Base-by-base conservation (phyloP, 176 grass and related monocot genomes). In the Zizania latifolia region DNA sequence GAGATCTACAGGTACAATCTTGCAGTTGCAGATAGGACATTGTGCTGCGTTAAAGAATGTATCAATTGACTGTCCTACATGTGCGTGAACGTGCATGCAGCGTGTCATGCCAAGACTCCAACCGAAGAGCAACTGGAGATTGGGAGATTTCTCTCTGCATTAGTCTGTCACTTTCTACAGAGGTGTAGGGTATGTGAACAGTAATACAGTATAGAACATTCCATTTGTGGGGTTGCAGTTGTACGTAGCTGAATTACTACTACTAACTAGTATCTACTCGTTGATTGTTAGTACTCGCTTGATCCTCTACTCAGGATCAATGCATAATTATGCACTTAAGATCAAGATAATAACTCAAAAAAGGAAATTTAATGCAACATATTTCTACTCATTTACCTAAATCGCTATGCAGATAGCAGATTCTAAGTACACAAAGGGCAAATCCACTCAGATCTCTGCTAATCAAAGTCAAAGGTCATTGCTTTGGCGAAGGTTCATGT, bases 161-260 rank as follows among this genome's bases (percentile, higher is more conserved):
- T 59, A 73, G 45, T 17, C 54, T 54, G 72, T 77, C 79, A 50
- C 65, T 72, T 77, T 72, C 78, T 57, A 58, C 78, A 38, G 36
- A 61, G 31, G 38, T 22, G 37, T 22, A 27, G 72, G 24, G 73
- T 48, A 37, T 23, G 36, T 26, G 73, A 65, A 32, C 65, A 64
- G 22, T 36, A 62, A 36, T 36, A 36, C n/a, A n/a, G n/a, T n/a
- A n/a, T n/a, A 77, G 73, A 71, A 77, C 85, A 78, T 87, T 81
- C 78, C 34, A 55, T 41, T 61, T n/a, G 72, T 71, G 84, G 72
- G 65, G 84, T 71, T 69, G 54, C 71, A 76, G 72, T 60, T 74
- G 35, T 43, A 8, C 76, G 10, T 50, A 50, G 68, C 54, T 59
- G 62, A 54, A 60, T 59, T 10, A 40, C 23, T 28, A 16, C 30